Conservation (phyloP, 257 asterid genomes). For the Solanum megistacrolobum region DNA sequence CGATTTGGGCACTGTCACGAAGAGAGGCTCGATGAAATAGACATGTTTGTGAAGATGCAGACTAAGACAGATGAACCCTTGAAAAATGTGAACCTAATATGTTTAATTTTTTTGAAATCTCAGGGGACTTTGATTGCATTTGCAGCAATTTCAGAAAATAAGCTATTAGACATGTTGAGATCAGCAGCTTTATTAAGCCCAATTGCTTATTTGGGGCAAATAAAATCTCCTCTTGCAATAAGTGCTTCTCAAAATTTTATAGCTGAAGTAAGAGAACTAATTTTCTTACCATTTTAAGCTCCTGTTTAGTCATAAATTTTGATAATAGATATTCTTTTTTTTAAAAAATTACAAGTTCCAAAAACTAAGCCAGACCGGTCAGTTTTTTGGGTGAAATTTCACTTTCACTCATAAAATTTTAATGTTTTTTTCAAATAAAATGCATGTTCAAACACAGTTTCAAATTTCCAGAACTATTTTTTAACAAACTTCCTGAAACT, state of each 20-base stretch:
- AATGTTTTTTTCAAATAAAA: no score
- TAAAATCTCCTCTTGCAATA: conserved; percentile 47
- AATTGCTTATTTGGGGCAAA: conserved; percentile 54
- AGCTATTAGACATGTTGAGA: conserved; percentile 27
- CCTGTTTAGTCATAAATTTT: no score
- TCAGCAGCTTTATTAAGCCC: conserved; percentile 70
- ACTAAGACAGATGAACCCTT: no score
- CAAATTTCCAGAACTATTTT: no score
- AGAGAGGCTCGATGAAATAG: no score
- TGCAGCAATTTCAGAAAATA: conserved; percentile 45
- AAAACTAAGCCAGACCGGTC: fast-evolving
- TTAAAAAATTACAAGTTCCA: no score
- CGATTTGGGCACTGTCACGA: no score
- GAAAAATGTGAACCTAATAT: not conserved
- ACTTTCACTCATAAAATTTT: no score
- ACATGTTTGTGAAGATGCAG: no score
- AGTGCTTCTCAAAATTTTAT: conserved; percentile 38
- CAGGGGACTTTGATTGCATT: conserved; percentile 82
- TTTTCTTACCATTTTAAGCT: no score
- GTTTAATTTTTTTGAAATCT: not conserved
- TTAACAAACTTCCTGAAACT: not conserved
- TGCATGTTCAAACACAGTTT: no score
- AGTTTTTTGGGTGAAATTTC: not conserved
- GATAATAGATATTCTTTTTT: no score
- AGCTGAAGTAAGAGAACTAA: conserved; percentile 39